These are phyloP conservation scores for Rutstroemia sydowiana DNA, from an alignment of 2,329 filamentous ascomycete species.

Conservation along the genomic window DNA sequence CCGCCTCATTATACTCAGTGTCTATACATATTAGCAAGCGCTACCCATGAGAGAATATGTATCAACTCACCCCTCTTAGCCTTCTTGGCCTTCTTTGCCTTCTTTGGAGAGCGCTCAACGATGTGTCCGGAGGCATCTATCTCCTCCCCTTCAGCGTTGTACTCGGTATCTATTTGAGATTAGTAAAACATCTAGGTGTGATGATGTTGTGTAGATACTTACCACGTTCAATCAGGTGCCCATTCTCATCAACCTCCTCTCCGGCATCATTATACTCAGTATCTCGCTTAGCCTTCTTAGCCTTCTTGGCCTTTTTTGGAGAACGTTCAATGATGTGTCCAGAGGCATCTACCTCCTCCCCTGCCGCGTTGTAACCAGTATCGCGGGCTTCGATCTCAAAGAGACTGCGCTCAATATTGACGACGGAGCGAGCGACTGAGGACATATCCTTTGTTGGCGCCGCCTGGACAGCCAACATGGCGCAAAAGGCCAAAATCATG, in stretches of 20 bases:
- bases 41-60: background rate
- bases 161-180: background rate
- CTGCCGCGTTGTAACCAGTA: background rate
- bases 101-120: background rate
- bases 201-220: too few relatives aligned
- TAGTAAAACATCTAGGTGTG: too few relatives aligned
- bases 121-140: background rate
- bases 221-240: background rate
- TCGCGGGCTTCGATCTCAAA: background rate
- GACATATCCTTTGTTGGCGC: conserved; percentile 11
- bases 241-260: conserved; percentile 5
- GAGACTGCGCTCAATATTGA: conserved; percentile 2
- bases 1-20: too few relatives aligned
- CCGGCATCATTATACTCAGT: conserved; percentile 12
- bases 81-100: background rate
- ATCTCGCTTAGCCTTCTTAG: background rate
- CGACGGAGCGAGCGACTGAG: conserved; percentile 7
- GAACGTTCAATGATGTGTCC: background rate
- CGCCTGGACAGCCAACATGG: conserved; percentile 20
- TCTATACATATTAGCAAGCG: background rate
- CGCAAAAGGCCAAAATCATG: conserved; percentile 22
- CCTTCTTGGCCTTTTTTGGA: background rate
- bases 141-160: background rate
- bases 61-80: background rate
- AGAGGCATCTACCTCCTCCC: background rate